A percentile compares a stretch with the other conserved stretches of the same genome.
These are phyloP conservation scores for Rhizophagus prolifer DNA, from an alignment of 192 early-diverging fungal species.

Conservation along the genomic window DNA sequence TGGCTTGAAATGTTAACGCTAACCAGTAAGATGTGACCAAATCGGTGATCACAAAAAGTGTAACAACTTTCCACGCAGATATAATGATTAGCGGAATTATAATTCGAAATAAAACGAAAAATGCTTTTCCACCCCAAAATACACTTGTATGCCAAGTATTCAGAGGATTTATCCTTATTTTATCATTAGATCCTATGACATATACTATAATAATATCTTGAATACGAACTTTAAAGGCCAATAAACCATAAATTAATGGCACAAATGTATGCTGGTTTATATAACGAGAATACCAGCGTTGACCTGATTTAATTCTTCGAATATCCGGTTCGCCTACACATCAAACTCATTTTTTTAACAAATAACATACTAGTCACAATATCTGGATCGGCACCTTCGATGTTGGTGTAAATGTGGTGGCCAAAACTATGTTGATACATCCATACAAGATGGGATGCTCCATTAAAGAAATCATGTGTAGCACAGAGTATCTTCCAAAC, in stretches of 20 bases:
- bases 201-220: slow-evolving; percentile 55
- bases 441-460: slow-evolving; percentile 54
- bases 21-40: slow-evolving; percentile 52
- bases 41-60: slow-evolving; percentile 49
- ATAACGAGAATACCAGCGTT: slow-evolving; percentile 53
- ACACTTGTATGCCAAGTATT: slow-evolving; percentile 44
- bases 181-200: slow-evolving; percentile 47
- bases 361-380: slow-evolving; percentile 36
- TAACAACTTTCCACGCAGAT: slow-evolving; percentile 36
- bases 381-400: slow-evolving; percentile 56
- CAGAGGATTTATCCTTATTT: slow-evolving; percentile 50
- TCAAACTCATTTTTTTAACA: background rate
- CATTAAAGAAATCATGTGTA: slow-evolving; percentile 60
- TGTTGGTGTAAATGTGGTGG: slow-evolving; percentile 61
- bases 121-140: slow-evolving; percentile 60
- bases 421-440: slow-evolving; percentile 59
- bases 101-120: slow-evolving; percentile 52
- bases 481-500: slow-evolving; percentile 56
- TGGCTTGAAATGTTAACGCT: slow-evolving; percentile 58
- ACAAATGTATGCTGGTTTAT: slow-evolving; percentile 51
- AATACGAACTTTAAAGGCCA: slow-evolving; percentile 52
- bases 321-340: slow-evolving; percentile 44
- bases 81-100: slow-evolving; percentile 43
- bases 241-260: slow-evolving; percentile 51
- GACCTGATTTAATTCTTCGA: slow-evolving; percentile 51